Evolutionary conservation across 495 filamentous ascomycete species (phyloP).

Genomic region (Bacidia rubella): DNA sequence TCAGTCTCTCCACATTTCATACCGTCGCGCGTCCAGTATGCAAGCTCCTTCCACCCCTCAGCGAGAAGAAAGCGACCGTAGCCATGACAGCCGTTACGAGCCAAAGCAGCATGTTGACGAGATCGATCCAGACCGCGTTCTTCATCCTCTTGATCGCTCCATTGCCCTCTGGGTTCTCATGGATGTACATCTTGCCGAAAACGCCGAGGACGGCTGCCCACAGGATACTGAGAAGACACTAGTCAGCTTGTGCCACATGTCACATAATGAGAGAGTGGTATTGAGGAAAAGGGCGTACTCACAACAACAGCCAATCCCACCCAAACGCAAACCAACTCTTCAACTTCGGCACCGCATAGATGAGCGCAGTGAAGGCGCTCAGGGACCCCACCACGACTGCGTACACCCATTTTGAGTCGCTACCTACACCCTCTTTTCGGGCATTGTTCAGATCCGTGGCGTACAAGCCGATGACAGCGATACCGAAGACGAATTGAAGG

Average conservation of each 20-base stretch:
- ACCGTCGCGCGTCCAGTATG: slow-evolving; percentile 18
- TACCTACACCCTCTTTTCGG: slow-evolving; percentile 27
- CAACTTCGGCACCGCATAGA: slow-evolving; percentile 50
- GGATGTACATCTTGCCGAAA: slow-evolving; percentile 69
- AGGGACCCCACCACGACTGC: slow-evolving; percentile 53
- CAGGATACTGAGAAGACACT: slow-evolving; percentile 31
- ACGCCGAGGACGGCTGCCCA: slow-evolving; percentile 73
- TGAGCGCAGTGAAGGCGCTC: slow-evolving; percentile 42
- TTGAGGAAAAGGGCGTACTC: slow-evolving; percentile 3
- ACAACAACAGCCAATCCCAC: slow-evolving; percentile 58
- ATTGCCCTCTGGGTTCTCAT: slow-evolving; percentile 47
- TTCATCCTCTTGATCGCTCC: slow-evolving; percentile 58
- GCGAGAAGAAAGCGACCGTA: slow-evolving; percentile 23
- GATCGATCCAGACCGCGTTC: slow-evolving; percentile 73
- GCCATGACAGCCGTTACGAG: slow-evolving; percentile 37
- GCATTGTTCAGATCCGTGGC: slow-evolving; percentile 51
- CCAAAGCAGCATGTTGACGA: slow-evolving; percentile 63
- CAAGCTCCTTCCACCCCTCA: slow-evolving; percentile 14
- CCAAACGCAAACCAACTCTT: slow-evolving; percentile 42
- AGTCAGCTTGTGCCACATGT: slow-evolving; percentile 1
- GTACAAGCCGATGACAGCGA: slow-evolving; percentile 70
- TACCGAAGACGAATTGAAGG: slow-evolving; percentile 57
- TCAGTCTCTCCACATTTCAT: slow-evolving; percentile 5
- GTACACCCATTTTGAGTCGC: slow-evolving; percentile 62
- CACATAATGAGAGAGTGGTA: not conserved